Conservation (phyloP, 192 early-diverging fungal species). For the Coemansia brasiliensis region DNA sequence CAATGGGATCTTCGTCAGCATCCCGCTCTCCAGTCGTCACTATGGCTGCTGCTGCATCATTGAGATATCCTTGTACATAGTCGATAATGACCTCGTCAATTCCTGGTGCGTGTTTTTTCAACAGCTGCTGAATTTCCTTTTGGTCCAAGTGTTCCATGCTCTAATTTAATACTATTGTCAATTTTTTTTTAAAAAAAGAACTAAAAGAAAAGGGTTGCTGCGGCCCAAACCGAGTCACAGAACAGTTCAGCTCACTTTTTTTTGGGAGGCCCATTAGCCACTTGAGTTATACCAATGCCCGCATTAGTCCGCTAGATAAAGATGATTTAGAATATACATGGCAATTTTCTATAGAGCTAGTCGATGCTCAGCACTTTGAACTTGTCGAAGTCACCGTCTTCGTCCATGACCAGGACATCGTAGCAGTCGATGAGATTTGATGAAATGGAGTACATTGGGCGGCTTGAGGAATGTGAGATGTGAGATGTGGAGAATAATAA, state of each 20-base stretch:
- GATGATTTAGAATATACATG: not conserved
- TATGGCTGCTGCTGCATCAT: conserved; percentile 53
- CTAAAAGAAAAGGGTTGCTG: conserved; percentile 1
- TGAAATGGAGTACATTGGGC: not conserved
- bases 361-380: conserved; percentile 1
- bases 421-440: conserved; percentile 1
- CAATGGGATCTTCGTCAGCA: conserved; percentile 39
- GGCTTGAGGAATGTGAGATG: not conserved
- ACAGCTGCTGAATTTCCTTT: conserved; percentile 44
- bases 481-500: conserved; percentile 1
- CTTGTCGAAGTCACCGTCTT: conserved; percentile 10
- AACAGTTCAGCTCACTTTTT: not conserved
- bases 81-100: conserved; percentile 76
- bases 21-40: conserved; percentile 27
- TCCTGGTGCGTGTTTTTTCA: conserved; percentile 63
- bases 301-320: conserved; percentile 2
- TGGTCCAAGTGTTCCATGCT: conserved; percentile 36
- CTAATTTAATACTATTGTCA: conserved; percentile 10
- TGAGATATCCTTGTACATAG: conserved; percentile 73
- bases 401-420: conserved; percentile 7
- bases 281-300: not conserved
- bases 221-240: conserved; percentile 3
- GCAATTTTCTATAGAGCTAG: not conserved
- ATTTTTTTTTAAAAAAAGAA: not conserved
- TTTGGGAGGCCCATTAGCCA: not conserved